Percentiles rank a stretch among this genome's conserved stretches.
Conservation (phyloP, 257 asterid species). For the Plantago elongata region DNA sequence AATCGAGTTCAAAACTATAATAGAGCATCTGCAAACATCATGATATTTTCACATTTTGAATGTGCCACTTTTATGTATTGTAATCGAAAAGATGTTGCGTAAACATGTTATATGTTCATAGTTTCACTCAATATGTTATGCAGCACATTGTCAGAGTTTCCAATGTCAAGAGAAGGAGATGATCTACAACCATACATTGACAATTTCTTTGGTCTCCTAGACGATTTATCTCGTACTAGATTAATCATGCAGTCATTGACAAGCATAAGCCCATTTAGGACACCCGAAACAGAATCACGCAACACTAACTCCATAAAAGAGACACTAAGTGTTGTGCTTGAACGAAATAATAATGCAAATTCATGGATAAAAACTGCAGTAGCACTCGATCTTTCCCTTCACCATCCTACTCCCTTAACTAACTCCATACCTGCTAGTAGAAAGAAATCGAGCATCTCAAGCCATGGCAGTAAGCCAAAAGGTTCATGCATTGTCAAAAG, state of each 20-base stretch:
- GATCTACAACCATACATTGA: constrained; percentile 49
- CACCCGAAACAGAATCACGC: constrained; percentile 33
- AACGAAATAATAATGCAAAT: constrained; percentile 51
- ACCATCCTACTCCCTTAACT: constrained; percentile 16
- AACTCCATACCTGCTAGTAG: constrained; percentile 11
- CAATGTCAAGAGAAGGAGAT: constrained; percentile 41
- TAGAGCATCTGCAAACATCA: not conserved
- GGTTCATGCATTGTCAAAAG: constrained; percentile 24
- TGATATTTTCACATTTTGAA: not conserved
- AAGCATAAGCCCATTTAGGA: constrained; percentile 35
- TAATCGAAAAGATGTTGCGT: not conserved
- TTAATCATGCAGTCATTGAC: constrained; percentile 52
- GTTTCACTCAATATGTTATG: constrained; percentile 3
- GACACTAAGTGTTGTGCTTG: constrained; percentile 32
- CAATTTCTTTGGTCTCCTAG: constrained; percentile 46
- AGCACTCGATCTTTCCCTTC: constrained; percentile 54
- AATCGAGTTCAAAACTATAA: not conserved
- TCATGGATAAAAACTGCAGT: constrained; percentile 65
- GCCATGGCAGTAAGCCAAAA: constrained; percentile 25
- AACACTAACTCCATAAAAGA: constrained; percentile 34
- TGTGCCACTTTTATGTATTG: not conserved
- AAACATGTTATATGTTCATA: not conserved
- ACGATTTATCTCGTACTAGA: constrained; percentile 39
- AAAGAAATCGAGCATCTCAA: constrained; percentile 23
- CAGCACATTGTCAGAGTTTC: constrained; percentile 61